Base-by-base conservation (phyloP, 306 rosid species). In the Rosa persica region DNA sequence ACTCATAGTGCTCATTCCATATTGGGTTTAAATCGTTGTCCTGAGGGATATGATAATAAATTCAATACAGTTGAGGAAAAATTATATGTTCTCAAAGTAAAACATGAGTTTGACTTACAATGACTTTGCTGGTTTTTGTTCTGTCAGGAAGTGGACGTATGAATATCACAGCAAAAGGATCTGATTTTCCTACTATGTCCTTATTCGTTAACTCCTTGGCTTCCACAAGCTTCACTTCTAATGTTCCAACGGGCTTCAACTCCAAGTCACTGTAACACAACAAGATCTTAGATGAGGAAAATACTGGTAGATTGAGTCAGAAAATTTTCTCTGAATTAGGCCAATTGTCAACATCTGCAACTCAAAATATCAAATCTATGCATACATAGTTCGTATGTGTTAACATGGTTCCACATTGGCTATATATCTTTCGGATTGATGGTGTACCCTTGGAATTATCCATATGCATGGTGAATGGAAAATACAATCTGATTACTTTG, bases 1-100 rank as follows among this genome's bases (percentile, higher is more conserved):
- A 92, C 80, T 95, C 93, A 57, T 83, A 95, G 86, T 95, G 92
- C 81, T 95, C 98, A 70, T 95, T 95, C 98, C 98, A 95, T 73
- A 95, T 80, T 74, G 98, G 98, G 85, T 88, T 95, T 91, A 95
- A 78, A 77, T 95, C 83, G 66, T 95, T 95, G 76, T 86, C 86
- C 98, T 95, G 95, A 13, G 79, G 82, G 23, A 77, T 27, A 68
- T 20, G 30, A 81, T 77, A 34, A 67, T 80, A 44, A 76, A 68
- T 49, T 51, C 40, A 42, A 42, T 23, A 69, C 52, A 75, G 70
- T 11, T 54, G 46, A 54, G 46, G 22, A 25, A 74, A 47, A 34
- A 54, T 22, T 19, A 58, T 67, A 78, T 76, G 38, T 55, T 44
- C 57, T 6, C 27, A 5, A 12, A 46, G 55, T 57, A 36, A n/a